Percentiles rank a stretch among this genome's conserved stretches.
Conservation (phyloP, 805 yeast species). For the Metschnikowia santaceciliae region DNA sequence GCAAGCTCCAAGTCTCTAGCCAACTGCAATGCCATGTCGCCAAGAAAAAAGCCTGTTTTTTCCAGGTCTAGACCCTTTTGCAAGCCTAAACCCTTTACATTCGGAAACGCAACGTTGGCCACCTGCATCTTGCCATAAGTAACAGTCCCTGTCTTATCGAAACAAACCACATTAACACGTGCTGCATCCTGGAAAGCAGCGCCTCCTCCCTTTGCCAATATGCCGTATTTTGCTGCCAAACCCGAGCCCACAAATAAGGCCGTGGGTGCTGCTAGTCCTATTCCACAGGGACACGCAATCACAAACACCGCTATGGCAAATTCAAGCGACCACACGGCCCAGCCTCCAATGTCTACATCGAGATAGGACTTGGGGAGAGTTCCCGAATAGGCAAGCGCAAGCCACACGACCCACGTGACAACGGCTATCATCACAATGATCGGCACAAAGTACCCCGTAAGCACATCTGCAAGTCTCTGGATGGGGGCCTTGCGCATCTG, state of each 20-base stretch:
- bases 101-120: slow-evolving; percentile 13
- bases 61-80: too few relatives aligned
- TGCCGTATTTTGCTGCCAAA: slow-evolving; percentile 71
- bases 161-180: slow-evolving; percentile 57
- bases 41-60: slow-evolving; percentile 38
- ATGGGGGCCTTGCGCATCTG: slow-evolving; percentile 71
- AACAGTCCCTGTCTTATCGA: slow-evolving; percentile 77
- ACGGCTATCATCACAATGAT: slow-evolving; percentile 57
- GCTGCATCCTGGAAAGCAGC: slow-evolving; percentile 79
- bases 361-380: slow-evolving; percentile 51
- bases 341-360: slow-evolving; percentile 66
- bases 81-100: too few relatives aligned
- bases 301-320: slow-evolving; percentile 79
- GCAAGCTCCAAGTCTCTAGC: slow-evolving; percentile 57
- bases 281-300: slow-evolving; percentile 83
- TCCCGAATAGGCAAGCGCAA: slow-evolving; percentile 52
- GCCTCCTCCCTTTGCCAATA: slow-evolving; percentile 77
- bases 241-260: slow-evolving; percentile 79
- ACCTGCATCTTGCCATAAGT: slow-evolving; percentile 62
- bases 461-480: slow-evolving; percentile 61
- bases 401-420: slow-evolving; percentile 67
- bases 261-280: slow-evolving; percentile 82
- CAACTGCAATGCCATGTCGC: slow-evolving; percentile 39
- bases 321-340: slow-evolving; percentile 74
- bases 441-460: slow-evolving; percentile 75